Percentiles rank a stretch among this genome's conserved stretches.
These are phyloP conservation scores for Colletotrichum sp. DNA, from an alignment of 2,329 filamentous ascomycete genomes.

Conservation along the genomic window DNA sequence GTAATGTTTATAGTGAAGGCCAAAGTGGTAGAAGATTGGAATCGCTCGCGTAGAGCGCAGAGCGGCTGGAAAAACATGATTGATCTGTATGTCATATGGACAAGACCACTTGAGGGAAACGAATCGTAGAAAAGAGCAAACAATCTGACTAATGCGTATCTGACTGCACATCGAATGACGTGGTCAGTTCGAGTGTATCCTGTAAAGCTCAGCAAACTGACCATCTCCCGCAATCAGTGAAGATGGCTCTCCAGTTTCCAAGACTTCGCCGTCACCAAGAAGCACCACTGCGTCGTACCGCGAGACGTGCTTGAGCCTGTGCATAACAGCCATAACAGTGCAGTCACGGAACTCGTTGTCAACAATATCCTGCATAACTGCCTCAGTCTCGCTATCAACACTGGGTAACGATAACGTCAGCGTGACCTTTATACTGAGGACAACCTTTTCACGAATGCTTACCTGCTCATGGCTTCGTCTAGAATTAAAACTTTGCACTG, in stretches of 20 bases:
- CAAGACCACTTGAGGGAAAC: too few species aligned
- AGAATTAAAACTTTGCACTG: not conserved
- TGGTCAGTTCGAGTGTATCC: not conserved
- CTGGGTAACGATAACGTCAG: not conserved
- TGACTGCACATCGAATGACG: not conserved
- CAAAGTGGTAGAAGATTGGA: too few species aligned
- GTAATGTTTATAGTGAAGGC: too few species aligned
- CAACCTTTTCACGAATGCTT: not conserved
- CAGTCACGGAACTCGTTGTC: slow-evolving; percentile 25
- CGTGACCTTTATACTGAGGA: not conserved
- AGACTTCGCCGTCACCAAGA: not conserved
- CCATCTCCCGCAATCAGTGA: not conserved
- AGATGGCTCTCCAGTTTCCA: not conserved
- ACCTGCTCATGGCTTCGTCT: slow-evolving; percentile 7
- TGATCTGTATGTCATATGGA: too few species aligned
- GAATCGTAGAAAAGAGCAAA: not conserved
- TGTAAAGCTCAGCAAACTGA: not conserved
- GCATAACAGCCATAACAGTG: slow-evolving; percentile 27
- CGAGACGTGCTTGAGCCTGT: slow-evolving; percentile 22
- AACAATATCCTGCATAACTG: slow-evolving; percentile 26
- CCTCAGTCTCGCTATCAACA: slow-evolving; percentile 26
- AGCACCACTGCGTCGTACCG: slow-evolving; percentile 25
- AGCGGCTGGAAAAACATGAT: too few species aligned
- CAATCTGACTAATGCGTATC: not conserved
- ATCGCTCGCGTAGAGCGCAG: too few species aligned